phyloP scores from a whole-genome alignment of 1,139 yeast species.

The Lodderomyces oxycetoniae region DNA sequence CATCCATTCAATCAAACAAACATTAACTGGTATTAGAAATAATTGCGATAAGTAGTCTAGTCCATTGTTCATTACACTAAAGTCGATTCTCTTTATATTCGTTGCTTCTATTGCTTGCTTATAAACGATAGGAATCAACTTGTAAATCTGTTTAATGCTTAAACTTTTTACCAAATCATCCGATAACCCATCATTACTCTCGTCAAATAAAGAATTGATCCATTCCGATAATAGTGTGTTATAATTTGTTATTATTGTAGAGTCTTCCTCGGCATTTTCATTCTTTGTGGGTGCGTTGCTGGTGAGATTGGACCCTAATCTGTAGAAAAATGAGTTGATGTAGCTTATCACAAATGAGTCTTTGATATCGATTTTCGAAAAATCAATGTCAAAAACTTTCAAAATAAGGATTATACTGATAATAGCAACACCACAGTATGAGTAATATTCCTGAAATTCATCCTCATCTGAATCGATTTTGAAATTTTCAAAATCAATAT shows the following conservation, averaged over 20 bases:
- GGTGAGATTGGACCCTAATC: constrained; percentile 32
- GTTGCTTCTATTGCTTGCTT: constrained; percentile 69
- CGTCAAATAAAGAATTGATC: constrained; percentile 76
- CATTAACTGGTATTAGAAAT: constrained; percentile 38
- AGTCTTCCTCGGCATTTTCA: constrained; percentile 24
- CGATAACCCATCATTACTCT: constrained; percentile 64
- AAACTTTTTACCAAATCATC: constrained; percentile 73
- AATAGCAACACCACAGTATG: constrained; percentile 59
- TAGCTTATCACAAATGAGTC: constrained; percentile 33
- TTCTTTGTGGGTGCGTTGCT: constrained; percentile 13
- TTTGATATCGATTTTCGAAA: constrained; percentile 18
- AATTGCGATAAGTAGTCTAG: constrained; percentile 42
- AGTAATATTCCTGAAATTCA: constrained; percentile 64
- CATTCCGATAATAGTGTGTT: constrained; percentile 62
- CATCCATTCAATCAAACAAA: constrained; percentile 35
- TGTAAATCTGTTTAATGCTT: constrained; percentile 62
- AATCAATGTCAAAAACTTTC: constrained; percentile 41
- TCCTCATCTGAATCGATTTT: constrained; percentile 40
- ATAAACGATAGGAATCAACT: constrained; percentile 66
- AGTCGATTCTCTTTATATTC: constrained; percentile 45
- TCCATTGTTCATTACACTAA: constrained; percentile 34
- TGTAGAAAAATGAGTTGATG: constrained; percentile 30
- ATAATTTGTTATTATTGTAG: constrained; percentile 31
- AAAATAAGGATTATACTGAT: constrained; percentile 46
- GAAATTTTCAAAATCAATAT: constrained; percentile 33